These are phyloP conservation scores for Diospyros lotus DNA, from an alignment of 148 eudicot species.

Conservation along the genomic window DNA sequence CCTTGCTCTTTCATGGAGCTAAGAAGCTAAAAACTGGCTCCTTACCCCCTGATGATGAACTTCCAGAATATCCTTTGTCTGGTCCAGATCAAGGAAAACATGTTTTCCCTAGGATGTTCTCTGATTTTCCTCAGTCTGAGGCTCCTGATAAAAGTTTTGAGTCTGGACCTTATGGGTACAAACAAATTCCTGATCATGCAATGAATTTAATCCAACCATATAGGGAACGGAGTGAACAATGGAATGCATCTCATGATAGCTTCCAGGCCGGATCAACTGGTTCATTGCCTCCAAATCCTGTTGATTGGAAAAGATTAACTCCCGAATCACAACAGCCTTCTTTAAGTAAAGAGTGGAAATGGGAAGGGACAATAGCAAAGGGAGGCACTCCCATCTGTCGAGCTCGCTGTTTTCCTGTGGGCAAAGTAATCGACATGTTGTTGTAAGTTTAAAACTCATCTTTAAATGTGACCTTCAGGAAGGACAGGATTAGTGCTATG, in stretches of 20 bases:
- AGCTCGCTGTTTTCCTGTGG: conserved; percentile 91
- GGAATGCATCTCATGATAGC: conserved; percentile 40
- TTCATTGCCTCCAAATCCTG: conserved; percentile 30
- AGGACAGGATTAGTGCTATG: too few relatives aligned
- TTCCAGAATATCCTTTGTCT: conserved; percentile 64
- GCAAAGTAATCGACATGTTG: conserved; percentile 60
- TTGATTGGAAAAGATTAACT: conserved; percentile 38
- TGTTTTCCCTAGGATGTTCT: conserved; percentile 23
- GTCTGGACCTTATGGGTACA: conserved; percentile 31
- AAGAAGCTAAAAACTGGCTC: conserved; percentile 55
- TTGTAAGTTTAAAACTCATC: conserved; percentile 46
- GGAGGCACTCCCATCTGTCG: conserved; percentile 82
- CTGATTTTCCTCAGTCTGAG: conserved; percentile 36
- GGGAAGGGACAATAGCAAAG: conserved; percentile 91
- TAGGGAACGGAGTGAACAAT: conserved; percentile 40
- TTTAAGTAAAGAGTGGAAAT: conserved; percentile 57
- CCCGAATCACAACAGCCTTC: conserved; percentile 41
- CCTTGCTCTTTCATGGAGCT: conserved; percentile 35
- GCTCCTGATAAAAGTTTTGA: conserved; percentile 26
- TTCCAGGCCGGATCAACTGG: conserved; percentile 30
- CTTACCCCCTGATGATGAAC: conserved; percentile 55
- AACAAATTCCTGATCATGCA: conserved; percentile 38
- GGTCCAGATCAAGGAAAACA: conserved; percentile 46
- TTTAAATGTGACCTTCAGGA: too few relatives aligned
- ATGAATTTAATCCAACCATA: conserved; percentile 32